Conservation (phyloP, 768 basidiomycete species). For the Gloeostereum incarnatum region DNA sequence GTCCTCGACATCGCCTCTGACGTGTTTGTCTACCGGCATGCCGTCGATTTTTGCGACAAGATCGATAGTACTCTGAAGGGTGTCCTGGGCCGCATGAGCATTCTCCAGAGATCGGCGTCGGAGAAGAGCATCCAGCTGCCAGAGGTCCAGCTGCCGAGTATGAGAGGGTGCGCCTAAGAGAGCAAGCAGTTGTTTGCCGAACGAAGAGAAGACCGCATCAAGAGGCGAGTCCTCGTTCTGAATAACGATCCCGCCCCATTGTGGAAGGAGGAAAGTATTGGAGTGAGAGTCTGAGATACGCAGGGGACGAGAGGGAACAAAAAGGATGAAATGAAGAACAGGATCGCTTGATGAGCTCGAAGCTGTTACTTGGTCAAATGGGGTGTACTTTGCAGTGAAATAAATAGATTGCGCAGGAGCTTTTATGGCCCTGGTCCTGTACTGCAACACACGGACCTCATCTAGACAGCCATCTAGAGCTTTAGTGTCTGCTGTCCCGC, state of each 20-base stretch:
- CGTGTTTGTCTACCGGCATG: slow-evolving; percentile 84
- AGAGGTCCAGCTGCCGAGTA: slow-evolving; percentile 40
- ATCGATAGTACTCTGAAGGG: slow-evolving; percentile 73
- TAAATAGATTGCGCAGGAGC: no score
- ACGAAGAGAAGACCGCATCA: slow-evolving; percentile 46
- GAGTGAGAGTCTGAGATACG: slow-evolving; percentile 49
- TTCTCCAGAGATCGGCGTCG: slow-evolving; percentile 68
- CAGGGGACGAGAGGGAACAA: slow-evolving; percentile 74
- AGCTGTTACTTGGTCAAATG: slow-evolving; percentile 35
- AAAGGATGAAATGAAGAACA: slow-evolving; percentile 87
- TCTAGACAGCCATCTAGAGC: no score
- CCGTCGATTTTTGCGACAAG: slow-evolving; percentile 80
- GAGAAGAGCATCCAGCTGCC: slow-evolving; percentile 78
- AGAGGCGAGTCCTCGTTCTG: slow-evolving; percentile 48
- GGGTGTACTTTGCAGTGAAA: not conserved
- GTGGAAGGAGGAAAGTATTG: slow-evolving; percentile 80
- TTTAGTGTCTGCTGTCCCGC: no score
- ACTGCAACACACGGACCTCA: no score
- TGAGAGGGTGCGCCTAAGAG: slow-evolving; percentile 76
- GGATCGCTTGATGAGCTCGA: slow-evolving; percentile 91
- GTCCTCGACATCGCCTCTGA: slow-evolving; percentile 59
- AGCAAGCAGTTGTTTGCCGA: slow-evolving; percentile 61
- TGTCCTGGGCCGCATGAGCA: slow-evolving; percentile 55
- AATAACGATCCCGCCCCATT: slow-evolving; percentile 88
- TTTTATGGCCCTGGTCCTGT: no score